Percentiles rank a stretch among this genome's conserved stretches.
Evolutionary conservation across 169 alveolate genomes (phyloP).

Genomic region (Plasmodium sp.): DNA sequence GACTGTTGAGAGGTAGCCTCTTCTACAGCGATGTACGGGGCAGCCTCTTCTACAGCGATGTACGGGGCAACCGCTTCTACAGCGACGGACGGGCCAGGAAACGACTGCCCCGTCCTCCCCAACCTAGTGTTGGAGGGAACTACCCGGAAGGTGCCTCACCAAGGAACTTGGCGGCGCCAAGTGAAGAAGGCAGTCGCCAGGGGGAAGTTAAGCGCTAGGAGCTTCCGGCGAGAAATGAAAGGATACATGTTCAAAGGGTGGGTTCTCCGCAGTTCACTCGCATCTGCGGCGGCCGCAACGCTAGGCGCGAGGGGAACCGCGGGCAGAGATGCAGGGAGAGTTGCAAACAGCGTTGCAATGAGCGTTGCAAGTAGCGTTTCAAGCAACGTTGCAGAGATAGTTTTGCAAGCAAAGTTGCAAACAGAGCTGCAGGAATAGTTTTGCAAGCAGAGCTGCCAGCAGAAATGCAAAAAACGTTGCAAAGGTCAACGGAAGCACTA

Average conservation of each 20-base stretch:
- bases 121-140: neutral
- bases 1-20: neutral
- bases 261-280: too few species aligned
- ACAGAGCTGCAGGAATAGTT: neutral
- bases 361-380: too few species aligned
- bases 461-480: too few species aligned
- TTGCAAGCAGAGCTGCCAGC: neutral
- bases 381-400: neutral
- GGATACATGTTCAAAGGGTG: too few species aligned
- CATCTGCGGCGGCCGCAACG: neutral
- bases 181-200: neutral
- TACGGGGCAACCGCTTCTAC: neutral
- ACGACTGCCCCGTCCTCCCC: neutral
- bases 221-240: too few species aligned
- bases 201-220: neutral
- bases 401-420: neutral
- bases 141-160: neutral
- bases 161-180: neutral
- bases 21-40: neutral
- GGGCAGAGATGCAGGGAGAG: neutral
- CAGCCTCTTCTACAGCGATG: neutral
- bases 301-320: neutral
- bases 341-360: too few species aligned
- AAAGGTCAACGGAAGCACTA: neutral
- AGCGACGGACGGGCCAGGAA: too few species aligned